A percentile compares a stretch with the other conserved stretches of the same genome.
Evolutionary conservation across 2,329 filamentous ascomycete genomes (phyloP).

Genomic region (Amauroascus niger): DNA sequence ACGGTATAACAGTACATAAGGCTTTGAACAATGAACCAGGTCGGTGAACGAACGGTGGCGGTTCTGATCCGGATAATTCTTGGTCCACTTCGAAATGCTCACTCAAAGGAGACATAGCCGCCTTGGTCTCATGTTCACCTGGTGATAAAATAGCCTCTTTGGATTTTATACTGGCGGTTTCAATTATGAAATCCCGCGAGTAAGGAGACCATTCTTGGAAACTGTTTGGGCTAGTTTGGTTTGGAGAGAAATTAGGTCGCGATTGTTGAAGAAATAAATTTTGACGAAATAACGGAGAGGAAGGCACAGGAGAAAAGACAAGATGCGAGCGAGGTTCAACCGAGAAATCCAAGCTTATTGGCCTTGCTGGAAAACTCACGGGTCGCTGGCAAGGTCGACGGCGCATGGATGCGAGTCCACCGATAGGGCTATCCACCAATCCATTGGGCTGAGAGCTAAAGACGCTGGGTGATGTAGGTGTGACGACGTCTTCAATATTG

Average conservation of each 20-base stretch:
- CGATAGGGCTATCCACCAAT: not conserved
- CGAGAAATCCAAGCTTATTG: not conserved
- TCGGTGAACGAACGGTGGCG: not conserved
- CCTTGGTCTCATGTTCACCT: not conserved
- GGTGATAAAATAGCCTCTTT: not conserved
- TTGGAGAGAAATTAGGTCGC: not conserved
- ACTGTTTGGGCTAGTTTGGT: not conserved
- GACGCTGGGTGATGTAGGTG: not conserved
- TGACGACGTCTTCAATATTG: not conserved
- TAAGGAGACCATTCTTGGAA: not conserved
- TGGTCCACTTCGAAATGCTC: not conserved
- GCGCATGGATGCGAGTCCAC: not conserved
- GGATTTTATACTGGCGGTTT: not conserved
- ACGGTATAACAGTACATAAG: slow-evolving; percentile 61
- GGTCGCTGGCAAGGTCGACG: not conserved
- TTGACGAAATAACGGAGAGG: slow-evolving; percentile 8
- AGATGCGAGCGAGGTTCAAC: not conserved
- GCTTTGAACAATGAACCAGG: slow-evolving; percentile 43
- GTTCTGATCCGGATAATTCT: not conserved
- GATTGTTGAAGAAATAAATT: not conserved
- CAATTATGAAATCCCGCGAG: not conserved
- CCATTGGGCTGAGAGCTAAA: not conserved
- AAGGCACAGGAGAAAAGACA: slow-evolving; percentile 4
- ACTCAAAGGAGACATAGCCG: not conserved
- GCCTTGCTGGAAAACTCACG: not conserved